phyloP scores from a whole-genome alignment of 2,329 filamentous ascomycete genomes.

The Phoma sp. region DNA sequence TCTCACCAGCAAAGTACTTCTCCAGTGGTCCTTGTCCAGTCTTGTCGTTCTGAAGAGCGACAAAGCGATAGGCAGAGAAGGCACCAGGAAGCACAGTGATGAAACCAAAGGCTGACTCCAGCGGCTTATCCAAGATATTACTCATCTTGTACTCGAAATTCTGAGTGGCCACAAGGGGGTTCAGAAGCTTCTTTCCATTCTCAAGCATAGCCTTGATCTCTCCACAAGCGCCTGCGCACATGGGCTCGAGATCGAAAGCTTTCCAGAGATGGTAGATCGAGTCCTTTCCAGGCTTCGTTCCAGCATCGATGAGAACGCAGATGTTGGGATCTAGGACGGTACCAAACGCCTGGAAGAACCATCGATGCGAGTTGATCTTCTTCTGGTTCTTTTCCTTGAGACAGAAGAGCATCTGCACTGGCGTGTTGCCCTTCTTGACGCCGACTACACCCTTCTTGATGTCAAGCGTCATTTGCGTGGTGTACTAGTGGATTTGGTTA shows the following conservation, averaged over 20 bases:
- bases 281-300: constrained; percentile 90
- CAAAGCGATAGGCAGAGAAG: constrained; percentile 96
- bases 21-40: constrained; percentile 89
- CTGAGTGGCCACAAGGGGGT: constrained; percentile 92
- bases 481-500: constrained; percentile 61
- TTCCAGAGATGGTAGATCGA: constrained; percentile 99
- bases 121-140: constrained; percentile 96
- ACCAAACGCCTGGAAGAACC: constrained; percentile 99
- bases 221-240: constrained; percentile 96
- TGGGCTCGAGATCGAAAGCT: constrained; percentile 95
- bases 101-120: constrained; percentile 97
- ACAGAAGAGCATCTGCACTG: constrained; percentile 96
- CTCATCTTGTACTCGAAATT: constrained; percentile 99
- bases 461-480: constrained; percentile 82
- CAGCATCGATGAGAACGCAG: constrained; percentile 93
- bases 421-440: constrained; percentile 81
- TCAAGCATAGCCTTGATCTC: constrained; percentile 99
- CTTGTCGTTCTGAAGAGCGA: constrained; percentile 96
- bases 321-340: constrained; percentile 93
- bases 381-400: constrained; percentile 99
- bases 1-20: constrained; percentile 97
- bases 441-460: constrained; percentile 90
- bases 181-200: constrained; percentile 84
- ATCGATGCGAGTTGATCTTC: constrained; percentile 99
- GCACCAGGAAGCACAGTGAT: constrained; percentile 96